A percentile compares a stretch with the other conserved stretches of the same genome.
phyloP scores from a whole-genome alignment of 176 grass and related monocot genomes.

The Aechmea fasciata region DNA sequence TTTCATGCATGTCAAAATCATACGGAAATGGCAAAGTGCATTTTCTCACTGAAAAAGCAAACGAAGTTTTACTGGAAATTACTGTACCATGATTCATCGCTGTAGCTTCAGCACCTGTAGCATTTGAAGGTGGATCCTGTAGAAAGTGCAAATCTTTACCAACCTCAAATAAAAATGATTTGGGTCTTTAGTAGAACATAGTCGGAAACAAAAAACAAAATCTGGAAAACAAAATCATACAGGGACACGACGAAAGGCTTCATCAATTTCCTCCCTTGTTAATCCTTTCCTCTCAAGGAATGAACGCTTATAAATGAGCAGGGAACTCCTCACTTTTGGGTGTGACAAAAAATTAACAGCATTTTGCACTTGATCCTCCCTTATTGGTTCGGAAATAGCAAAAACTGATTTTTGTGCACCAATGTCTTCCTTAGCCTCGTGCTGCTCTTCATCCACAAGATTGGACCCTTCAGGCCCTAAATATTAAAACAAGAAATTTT shows the following conservation, averaged over 20 bases:
- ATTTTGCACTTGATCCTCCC: slow-evolving; percentile 83
- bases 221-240: slow-evolving; percentile 27
- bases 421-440: not conserved
- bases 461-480: not conserved
- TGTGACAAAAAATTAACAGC: slow-evolving; percentile 84
- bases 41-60: no score
- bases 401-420: slow-evolving; percentile 21
- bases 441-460: not conserved
- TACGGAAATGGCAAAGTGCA: no score
- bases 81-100: slow-evolving; percentile 7
- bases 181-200: slow-evolving; percentile 1
- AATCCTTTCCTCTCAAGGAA: slow-evolving; percentile 88
- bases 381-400: slow-evolving; percentile 27
- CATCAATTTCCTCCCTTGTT: slow-evolving; percentile 73
- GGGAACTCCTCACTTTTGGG: slow-evolving; percentile 70
- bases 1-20: no score
- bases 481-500: not conserved
- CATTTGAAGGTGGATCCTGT: slow-evolving; percentile 54
- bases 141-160: slow-evolving; percentile 16
- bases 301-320: slow-evolving; percentile 52
- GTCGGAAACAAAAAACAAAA: not conserved
- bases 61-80: not conserved
- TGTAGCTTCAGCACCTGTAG: not conserved
- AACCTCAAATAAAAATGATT: not conserved
- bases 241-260: slow-evolving; percentile 74